phyloP scores from a whole-genome alignment of 2,329 filamentous ascomycete genomes.

The Fusarium sp. region DNA sequence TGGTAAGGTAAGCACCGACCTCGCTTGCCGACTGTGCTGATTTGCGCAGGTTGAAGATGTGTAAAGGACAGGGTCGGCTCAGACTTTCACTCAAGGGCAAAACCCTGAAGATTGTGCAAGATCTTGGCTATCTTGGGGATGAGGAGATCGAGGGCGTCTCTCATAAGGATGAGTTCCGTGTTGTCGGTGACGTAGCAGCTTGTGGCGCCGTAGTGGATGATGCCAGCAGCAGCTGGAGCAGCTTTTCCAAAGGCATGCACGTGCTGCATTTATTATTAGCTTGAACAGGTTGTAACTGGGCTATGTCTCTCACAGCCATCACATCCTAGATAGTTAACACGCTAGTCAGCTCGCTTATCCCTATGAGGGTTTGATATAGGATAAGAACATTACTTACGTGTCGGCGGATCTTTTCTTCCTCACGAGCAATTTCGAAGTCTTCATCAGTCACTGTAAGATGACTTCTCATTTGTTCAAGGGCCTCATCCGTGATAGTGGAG shows the following conservation, averaged over 20 bases:
- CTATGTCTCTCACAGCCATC: constrained; percentile 14
- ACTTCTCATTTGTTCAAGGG: constrained; percentile 32
- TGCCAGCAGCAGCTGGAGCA: background rate
- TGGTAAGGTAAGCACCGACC: background rate
- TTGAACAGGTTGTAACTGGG: background rate
- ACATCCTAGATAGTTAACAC: constrained; percentile 7
- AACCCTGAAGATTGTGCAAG: background rate
- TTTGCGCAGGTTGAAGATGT: background rate
- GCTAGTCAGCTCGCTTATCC: constrained; percentile 2
- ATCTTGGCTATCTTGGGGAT: background rate
- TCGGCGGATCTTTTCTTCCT: constrained; percentile 32
- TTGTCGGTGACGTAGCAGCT: background rate
- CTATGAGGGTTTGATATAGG: background rate
- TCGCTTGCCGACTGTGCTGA: background rate
- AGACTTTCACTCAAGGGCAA: background rate
- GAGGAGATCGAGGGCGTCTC: background rate
- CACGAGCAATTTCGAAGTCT: constrained; percentile 33
- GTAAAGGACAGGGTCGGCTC: background rate
- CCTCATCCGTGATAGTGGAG: constrained; percentile 28
- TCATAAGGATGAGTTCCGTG: background rate
- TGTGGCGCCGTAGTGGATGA: background rate
- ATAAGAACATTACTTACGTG: constrained; percentile 7
- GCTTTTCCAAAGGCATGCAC: constrained; percentile 3
- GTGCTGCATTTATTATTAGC: constrained; percentile 1
- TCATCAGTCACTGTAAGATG: constrained; percentile 24